These are phyloP conservation scores for Glycine soja DNA, from an alignment of 306 rosid species.

Conservation along the genomic window DNA sequence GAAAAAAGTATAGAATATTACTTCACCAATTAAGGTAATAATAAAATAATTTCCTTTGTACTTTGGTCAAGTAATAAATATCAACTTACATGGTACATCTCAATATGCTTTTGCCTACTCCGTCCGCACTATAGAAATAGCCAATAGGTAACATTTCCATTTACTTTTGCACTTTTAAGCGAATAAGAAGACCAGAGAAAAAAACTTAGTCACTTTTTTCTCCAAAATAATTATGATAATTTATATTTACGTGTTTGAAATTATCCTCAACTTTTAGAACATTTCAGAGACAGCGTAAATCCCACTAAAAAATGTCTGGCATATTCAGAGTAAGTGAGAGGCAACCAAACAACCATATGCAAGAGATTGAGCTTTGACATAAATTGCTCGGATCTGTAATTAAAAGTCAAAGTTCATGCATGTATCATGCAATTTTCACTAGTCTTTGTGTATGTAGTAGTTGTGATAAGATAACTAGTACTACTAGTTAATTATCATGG, in stretches of 20 bases:
- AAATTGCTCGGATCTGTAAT: slow-evolving; percentile 2
- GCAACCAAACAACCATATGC: slow-evolving; percentile 44
- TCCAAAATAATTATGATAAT: not conserved
- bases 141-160: not conserved
- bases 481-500: slow-evolving; percentile 1
- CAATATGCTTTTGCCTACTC: slow-evolving; percentile 44
- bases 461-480: not conserved
- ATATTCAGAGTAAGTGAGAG: slow-evolving; percentile 38
- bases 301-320: slow-evolving; percentile 46
- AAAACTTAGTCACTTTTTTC: not conserved
- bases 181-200: not conserved
- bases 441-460: not conserved
- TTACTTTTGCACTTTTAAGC: not conserved
- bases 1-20: not conserved
- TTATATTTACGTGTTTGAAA: slow-evolving; percentile 39
- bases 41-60: not conserved
- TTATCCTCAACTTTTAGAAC: slow-evolving; percentile 38
- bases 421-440: not conserved
- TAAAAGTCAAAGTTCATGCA: slow-evolving; percentile 34
- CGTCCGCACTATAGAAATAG: not conserved
- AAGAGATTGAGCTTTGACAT: slow-evolving; percentile 27
- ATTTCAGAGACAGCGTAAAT: slow-evolving; percentile 31
- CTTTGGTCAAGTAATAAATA: slow-evolving; percentile 1
- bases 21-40: not conserved
- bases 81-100: not conserved